Conservation (phyloP, 2,329 filamentous ascomycete genomes). For the Lasiodiplodia gonubiensis region DNA sequence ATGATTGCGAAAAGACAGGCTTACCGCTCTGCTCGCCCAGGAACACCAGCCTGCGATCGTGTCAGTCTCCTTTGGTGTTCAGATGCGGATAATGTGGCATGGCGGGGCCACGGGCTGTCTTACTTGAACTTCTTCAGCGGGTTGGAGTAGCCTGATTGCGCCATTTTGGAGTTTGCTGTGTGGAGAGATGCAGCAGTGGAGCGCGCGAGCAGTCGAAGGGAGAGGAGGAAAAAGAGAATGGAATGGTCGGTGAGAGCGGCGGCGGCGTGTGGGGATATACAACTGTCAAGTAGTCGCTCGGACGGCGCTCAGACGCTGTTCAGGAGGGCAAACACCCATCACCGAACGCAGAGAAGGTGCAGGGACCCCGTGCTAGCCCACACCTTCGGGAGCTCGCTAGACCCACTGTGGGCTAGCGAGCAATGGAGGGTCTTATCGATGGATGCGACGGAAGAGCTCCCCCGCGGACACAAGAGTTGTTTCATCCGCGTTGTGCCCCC, state of each 20-base stretch:
- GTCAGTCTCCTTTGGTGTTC: constrained; percentile 9
- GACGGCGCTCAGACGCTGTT: constrained; percentile 28
- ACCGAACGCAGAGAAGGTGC: constrained; percentile 17
- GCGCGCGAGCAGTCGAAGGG: constrained; percentile 26
- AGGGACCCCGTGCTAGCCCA: constrained; percentile 12
- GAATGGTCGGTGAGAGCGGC: constrained; percentile 24
- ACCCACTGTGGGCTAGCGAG: background rate
- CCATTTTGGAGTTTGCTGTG: constrained; percentile 66
- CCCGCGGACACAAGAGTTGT: background rate
- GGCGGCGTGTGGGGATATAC: constrained; percentile 28
- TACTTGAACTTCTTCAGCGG: constrained; percentile 99
- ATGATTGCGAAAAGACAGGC: constrained; percentile 38
- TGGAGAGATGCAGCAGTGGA: constrained; percentile 9
- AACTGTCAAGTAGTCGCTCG: constrained; percentile 29
- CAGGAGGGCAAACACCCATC: constrained; percentile 24
- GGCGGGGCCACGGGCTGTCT: constrained; percentile 30
- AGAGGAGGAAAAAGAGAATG: constrained; percentile 25
- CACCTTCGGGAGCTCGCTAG: background rate
- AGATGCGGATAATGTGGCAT: constrained; percentile 4
- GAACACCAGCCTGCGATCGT: constrained; percentile 78
- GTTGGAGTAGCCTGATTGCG: constrained; percentile 88
- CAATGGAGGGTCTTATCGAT: constrained; percentile 2
- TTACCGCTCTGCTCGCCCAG: constrained; percentile 98
- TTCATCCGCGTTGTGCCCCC: background rate
- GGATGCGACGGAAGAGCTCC: constrained; percentile 1